Evolutionary conservation across 352 stramenopile genomes (phyloP).

Genomic region (Phytophthora vignae): DNA sequence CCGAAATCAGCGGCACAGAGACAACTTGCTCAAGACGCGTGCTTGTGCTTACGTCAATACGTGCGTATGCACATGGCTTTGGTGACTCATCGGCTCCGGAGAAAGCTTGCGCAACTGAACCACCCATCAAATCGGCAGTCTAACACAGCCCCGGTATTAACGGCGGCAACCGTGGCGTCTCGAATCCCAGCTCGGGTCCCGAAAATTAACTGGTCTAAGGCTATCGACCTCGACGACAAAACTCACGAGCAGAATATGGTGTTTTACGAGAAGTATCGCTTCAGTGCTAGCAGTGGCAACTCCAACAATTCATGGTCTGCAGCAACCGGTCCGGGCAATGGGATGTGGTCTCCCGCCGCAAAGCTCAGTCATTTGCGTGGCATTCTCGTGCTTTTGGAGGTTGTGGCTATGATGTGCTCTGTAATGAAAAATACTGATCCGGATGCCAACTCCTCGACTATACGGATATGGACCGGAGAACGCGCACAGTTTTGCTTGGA

Average conservation of each 20-base stretch:
- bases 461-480: constrained; percentile 80
- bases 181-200: constrained; percentile 73
- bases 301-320: constrained; percentile 66
- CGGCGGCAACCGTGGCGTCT: constrained; percentile 57
- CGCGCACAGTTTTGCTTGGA: constrained; percentile 85
- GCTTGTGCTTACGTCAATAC: constrained; percentile 86
- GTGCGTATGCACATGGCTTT: constrained; percentile 84
- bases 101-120: constrained; percentile 69
- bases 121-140: constrained; percentile 57
- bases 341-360: constrained; percentile 76
- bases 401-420: constrained; percentile 72
- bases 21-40: constrained; percentile 85
- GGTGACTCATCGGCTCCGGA: constrained; percentile 70
- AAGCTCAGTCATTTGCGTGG: constrained; percentile 81
- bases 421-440: constrained; percentile 64
- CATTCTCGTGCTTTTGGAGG: constrained; percentile 82
- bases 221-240: constrained; percentile 88
- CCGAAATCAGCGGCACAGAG: constrained; percentile 81
- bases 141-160: constrained; percentile 50
- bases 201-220: constrained; percentile 80
- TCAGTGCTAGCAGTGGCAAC: constrained; percentile 61
- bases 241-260: constrained; percentile 83
- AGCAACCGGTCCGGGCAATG: constrained; percentile 53
- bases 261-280: constrained; percentile 88
- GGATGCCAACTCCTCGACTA: constrained; percentile 60